phyloP scores from a whole-genome alignment of 352 stramenopile species.

The Globisporangium barbulae region DNA sequence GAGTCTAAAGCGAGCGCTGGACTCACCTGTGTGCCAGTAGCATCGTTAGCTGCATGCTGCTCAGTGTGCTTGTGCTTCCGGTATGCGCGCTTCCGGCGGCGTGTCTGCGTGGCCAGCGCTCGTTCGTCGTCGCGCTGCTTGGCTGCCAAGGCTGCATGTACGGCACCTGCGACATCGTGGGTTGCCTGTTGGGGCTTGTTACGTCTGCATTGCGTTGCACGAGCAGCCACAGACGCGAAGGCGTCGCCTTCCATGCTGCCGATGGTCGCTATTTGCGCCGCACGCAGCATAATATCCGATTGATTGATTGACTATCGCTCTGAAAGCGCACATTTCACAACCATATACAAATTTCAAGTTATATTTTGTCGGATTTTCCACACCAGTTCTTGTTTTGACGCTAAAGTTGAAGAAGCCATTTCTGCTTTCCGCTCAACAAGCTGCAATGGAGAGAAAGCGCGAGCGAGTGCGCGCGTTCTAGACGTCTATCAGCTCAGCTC shows the following conservation, averaged over 20 bases:
- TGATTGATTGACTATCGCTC: too few relatives aligned
- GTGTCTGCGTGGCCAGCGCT: constrained; percentile 1
- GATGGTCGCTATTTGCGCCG: neutral
- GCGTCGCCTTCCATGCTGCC: neutral
- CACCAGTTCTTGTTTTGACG: too few relatives aligned
- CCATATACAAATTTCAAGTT: too few relatives aligned
- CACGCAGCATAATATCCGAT: too few relatives aligned
- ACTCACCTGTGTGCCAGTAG: neutral
- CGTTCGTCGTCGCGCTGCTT: constrained; percentile 6
- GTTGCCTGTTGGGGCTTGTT: neutral
- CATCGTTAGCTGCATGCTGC: neutral
- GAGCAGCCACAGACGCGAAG: neutral
- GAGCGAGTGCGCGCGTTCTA: too few relatives aligned
- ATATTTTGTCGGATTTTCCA: too few relatives aligned
- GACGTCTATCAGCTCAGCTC: too few relatives aligned
- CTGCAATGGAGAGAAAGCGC: too few relatives aligned
- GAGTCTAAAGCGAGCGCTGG: too few relatives aligned
- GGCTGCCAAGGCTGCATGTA: constrained; percentile 4
- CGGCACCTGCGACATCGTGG: constrained; percentile 1
- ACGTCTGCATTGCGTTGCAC: neutral
- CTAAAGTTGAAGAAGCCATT: too few relatives aligned
- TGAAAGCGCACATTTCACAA: too few relatives aligned
- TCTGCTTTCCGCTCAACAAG: too few relatives aligned
- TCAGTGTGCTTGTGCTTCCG: neutral
- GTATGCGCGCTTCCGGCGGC: constrained; percentile 12